A percentile compares a stretch with the other conserved stretches of the same genome.
Conservation (phyloP, 2,329 filamentous ascomycete species). For the Phaeosphaeriaceae sp. region DNA sequence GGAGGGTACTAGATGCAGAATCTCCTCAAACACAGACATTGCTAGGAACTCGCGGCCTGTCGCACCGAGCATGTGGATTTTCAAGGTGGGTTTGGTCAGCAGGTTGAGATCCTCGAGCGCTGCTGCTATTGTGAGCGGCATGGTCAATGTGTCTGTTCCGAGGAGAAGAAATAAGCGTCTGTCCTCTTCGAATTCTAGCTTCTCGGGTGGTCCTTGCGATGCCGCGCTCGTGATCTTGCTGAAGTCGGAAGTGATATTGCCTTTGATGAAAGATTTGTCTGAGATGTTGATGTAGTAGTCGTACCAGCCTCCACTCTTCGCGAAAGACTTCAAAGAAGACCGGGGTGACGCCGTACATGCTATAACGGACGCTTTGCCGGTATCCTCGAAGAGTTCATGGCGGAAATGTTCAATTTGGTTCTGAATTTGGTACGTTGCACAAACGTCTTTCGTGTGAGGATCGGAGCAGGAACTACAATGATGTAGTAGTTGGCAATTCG, state of each 20-base stretch:
- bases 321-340: slow-evolving; percentile 10
- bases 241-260: slow-evolving; percentile 19
- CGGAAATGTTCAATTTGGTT: slow-evolving; percentile 22
- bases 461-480: slow-evolving; percentile 16
- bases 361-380: slow-evolving; percentile 17
- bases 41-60: slow-evolving; percentile 25
- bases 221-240: slow-evolving; percentile 5
- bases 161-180: slow-evolving; percentile 25
- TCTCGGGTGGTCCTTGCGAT: neutral
- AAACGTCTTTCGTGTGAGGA: slow-evolving; percentile 15
- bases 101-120: slow-evolving; percentile 22
- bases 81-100: slow-evolving; percentile 7
- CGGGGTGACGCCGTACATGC: slow-evolving; percentile 20
- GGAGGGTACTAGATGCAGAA: slow-evolving; percentile 20
- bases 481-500: slow-evolving; percentile 17
- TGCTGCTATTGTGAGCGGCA: slow-evolving; percentile 23
- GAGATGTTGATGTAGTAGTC: slow-evolving; percentile 27
- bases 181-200: slow-evolving; percentile 18
- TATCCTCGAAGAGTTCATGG: slow-evolving; percentile 25
- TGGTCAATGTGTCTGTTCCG: slow-evolving; percentile 24
- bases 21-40: slow-evolving; percentile 22
- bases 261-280: slow-evolving; percentile 20
- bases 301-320: slow-evolving; percentile 16
- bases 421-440: slow-evolving; percentile 12
- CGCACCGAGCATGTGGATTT: slow-evolving; percentile 21